These are phyloP conservation scores for Trapa bicornis DNA, from an alignment of 345 rosid species.

Conservation along the genomic window DNA sequence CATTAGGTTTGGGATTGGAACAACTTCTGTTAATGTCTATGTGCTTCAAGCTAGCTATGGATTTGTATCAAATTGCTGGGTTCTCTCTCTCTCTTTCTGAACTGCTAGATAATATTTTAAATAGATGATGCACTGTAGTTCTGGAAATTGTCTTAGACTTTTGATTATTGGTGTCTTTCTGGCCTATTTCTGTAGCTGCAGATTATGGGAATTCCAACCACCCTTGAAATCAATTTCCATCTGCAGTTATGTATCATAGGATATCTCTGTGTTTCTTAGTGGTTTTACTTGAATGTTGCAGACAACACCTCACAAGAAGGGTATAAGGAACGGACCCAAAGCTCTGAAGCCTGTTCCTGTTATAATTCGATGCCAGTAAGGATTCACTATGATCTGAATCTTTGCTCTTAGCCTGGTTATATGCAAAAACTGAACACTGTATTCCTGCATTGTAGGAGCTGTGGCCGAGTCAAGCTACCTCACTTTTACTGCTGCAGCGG, in stretches of 20 bases:
- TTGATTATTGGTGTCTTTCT: background rate
- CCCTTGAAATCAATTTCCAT: background rate
- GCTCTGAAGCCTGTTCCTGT: conserved; percentile 86
- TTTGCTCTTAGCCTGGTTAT: no score
- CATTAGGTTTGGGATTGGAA: background rate
- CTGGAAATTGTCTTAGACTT: background rate
- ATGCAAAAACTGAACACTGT: no score
- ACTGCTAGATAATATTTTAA: background rate
- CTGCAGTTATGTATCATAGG: no score
- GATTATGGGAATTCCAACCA: background rate
- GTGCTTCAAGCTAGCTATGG: background rate
- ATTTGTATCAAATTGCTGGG: background rate
- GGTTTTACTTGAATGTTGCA: conserved; percentile 17
- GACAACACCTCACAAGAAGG: conserved; percentile 67
- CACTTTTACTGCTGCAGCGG: conserved; percentile 96
- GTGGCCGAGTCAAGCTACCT: conserved; percentile 79
- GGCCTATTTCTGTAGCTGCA: background rate
- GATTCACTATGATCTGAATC: conserved; percentile 2
- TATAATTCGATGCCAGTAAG: conserved; percentile 79
- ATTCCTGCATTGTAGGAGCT: conserved; percentile 39
- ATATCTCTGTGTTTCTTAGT: background rate
- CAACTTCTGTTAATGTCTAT: background rate
- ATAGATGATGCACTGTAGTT: background rate
- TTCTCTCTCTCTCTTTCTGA: background rate
- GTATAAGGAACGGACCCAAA: conserved; percentile 81